Percentiles rank a stretch among this genome's conserved stretches.
Evolutionary conservation across 352 stramenopile genomes (phyloP).

Genomic region (Phytophthora constricta): DNA sequence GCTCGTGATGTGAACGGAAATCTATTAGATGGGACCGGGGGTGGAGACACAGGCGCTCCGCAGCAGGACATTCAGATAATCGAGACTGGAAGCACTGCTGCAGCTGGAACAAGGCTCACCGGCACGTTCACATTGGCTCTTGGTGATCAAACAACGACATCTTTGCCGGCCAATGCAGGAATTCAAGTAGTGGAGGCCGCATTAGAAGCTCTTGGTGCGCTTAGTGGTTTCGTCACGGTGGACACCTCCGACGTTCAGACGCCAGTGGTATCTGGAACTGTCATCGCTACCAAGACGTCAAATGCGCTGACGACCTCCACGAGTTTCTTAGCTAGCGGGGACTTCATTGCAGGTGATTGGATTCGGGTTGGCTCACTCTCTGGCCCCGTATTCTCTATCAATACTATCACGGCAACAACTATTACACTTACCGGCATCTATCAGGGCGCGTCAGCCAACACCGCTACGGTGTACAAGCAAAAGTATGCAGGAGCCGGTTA

Average conservation of each 20-base stretch:
- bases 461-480: slow-evolving; percentile 88
- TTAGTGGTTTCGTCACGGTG: slow-evolving; percentile 87
- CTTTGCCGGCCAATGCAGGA: slow-evolving; percentile 72
- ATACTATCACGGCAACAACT: slow-evolving; percentile 55
- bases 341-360: slow-evolving; percentile 91
- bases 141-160: slow-evolving; percentile 59
- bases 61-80: slow-evolving; percentile 93
- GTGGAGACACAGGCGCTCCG: slow-evolving; percentile 57
- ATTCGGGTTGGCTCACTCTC: slow-evolving; percentile 87
- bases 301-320: slow-evolving; percentile 62
- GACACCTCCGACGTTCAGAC: slow-evolving; percentile 89
- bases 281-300: slow-evolving; percentile 82
- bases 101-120: slow-evolving; percentile 44
- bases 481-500: slow-evolving; percentile 48
- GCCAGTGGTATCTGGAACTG: slow-evolving; percentile 57
- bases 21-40: slow-evolving; percentile 84
- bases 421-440: slow-evolving; percentile 93
- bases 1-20: slow-evolving; percentile 92
- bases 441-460: slow-evolving; percentile 52
- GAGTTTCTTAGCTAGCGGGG: slow-evolving; percentile 53
- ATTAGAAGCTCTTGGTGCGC: slow-evolving; percentile 76
- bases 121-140: slow-evolving; percentile 85
- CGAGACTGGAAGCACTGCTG: slow-evolving; percentile 69
- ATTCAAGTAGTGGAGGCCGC: slow-evolving; percentile 79
- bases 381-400: slow-evolving; percentile 89